Evolutionary conservation across 192 early-diverging fungal species (phyloP).

Genomic region (Backusella parvicylindrica): DNA sequence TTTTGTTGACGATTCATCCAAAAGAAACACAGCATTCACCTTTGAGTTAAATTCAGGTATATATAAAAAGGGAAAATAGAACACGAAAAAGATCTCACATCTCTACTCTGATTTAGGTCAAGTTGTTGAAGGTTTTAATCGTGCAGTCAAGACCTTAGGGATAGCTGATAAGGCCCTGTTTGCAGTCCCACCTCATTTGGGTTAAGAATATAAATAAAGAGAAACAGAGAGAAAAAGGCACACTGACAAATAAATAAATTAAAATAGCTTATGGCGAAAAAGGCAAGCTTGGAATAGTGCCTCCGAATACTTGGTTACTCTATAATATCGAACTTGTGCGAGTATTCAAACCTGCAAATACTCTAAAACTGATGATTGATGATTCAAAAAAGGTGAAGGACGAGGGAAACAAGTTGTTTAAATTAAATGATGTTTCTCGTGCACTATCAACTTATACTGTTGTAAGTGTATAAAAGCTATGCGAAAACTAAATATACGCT

Average conservation of each 20-base stretch:
- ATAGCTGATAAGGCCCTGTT: neutral
- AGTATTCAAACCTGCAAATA: neutral
- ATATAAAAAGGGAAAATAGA: neutral
- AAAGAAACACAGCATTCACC: neutral
- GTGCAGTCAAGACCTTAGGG: neutral
- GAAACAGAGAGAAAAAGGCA: neutral
- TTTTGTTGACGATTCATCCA: neutral
- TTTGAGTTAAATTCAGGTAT: slow-evolving; percentile 1
- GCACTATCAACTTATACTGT: slow-evolving; percentile 31
- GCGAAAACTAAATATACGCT: too few relatives aligned
- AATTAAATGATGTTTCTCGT: slow-evolving; percentile 19
- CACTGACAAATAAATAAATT: neutral
- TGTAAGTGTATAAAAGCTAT: too few relatives aligned
- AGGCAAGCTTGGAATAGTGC: neutral
- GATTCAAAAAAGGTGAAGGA: slow-evolving; percentile 35
- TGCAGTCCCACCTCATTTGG: neutral
- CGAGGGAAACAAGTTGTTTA: slow-evolving; percentile 38
- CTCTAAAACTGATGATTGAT: neutral
- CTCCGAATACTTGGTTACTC: neutral
- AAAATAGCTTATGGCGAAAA: slow-evolving; percentile 7
- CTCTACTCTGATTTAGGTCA: neutral
- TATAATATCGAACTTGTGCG: neutral
- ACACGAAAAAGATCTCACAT: neutral
- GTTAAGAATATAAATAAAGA: neutral
- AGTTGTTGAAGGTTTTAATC: neutral